phyloP scores from a whole-genome alignment of 140 eudicot genomes.

The Bidens hawaiensis region DNA sequence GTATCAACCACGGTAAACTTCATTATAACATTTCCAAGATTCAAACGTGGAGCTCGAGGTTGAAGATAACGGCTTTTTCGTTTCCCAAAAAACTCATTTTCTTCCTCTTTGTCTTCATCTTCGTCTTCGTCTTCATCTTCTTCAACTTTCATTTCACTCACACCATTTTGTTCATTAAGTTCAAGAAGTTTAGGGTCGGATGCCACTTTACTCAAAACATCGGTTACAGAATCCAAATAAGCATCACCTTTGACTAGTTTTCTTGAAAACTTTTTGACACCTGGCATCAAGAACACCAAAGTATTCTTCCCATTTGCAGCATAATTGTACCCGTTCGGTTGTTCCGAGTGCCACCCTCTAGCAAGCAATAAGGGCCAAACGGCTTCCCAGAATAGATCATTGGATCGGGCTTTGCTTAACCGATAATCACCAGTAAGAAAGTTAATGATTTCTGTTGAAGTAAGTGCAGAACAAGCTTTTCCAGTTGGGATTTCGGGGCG shows the following conservation, averaged over 20 bases:
- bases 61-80: constrained; percentile 60
- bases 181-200: constrained; percentile 59
- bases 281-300: constrained; percentile 70
- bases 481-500: constrained; percentile 70
- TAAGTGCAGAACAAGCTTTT: constrained; percentile 70
- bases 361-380: constrained; percentile 95
- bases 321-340: constrained; percentile 49
- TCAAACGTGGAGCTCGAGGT: constrained; percentile 53
- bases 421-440: constrained; percentile 70
- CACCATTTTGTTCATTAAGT: constrained; percentile 37
- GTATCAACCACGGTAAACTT: constrained; percentile 76
- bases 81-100: constrained; percentile 34
- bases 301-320: constrained; percentile 29
- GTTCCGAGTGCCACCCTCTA: constrained; percentile 85
- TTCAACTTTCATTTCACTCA: constrained; percentile 16
- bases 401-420: constrained; percentile 74
- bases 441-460: constrained; percentile 52
- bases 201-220: constrained; percentile 62
- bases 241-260: constrained; percentile 56
- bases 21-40: constrained; percentile 18
- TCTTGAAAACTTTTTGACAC: constrained; percentile 64
- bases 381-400: constrained; percentile 89
- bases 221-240: constrained; percentile 76
- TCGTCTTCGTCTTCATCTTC: neutral
- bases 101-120: constrained; percentile 22